Evolutionary conservation across 495 filamentous ascomycete species (phyloP), one percentile per base, ranked within the genome.

Genomic region (Lasiosphaeria hispida): DNA sequence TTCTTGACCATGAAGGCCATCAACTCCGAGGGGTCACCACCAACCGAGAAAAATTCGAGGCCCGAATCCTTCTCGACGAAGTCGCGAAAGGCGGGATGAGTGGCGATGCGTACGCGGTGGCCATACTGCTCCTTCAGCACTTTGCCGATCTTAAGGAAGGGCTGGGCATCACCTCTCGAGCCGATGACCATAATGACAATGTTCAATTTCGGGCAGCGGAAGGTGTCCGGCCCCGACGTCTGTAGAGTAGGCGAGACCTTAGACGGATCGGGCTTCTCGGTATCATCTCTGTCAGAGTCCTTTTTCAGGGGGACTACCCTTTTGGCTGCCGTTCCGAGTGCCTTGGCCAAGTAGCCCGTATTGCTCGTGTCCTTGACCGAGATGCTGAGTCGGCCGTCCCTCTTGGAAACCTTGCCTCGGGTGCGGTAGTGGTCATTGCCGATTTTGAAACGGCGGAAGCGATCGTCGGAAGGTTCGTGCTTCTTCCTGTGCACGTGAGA

Each of bases 1-100:
- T 94, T 90, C 66, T 90, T 90, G 17, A 92, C 88, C 89, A 92
- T 91, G 63, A 89, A 92, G 2, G 86, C 83, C 89, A 94, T 94
- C 19, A 94, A 79, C 63, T 89, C 84, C 1, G 84, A 77, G 13
- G 90, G 89, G 66, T 92, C 87, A 33, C 89, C 89, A 10, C 89
- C 89, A 37, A 92, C 89, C 44, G 72, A 80, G 72, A 91, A 93
- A 70, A 91, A 92, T 66, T 92, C 89, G 4, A 92, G 72, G 0
- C 83, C 85, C 0, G 64, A 69, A 64, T 84, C 82, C n/a, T 86
- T 80, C 52, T 82, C 74, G 17, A 92, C 81, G 54, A 88, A 87
- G 4, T 82, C 70, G 59, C 85, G 77, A 64, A 94, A 94, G 10
- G 80, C 81, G 3, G 81, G 74, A 70, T 94, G 89, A 0, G 89